Conservation (phyloP, 2,329 filamentous ascomycete species). For the Tricladium varicosporioides region DNA sequence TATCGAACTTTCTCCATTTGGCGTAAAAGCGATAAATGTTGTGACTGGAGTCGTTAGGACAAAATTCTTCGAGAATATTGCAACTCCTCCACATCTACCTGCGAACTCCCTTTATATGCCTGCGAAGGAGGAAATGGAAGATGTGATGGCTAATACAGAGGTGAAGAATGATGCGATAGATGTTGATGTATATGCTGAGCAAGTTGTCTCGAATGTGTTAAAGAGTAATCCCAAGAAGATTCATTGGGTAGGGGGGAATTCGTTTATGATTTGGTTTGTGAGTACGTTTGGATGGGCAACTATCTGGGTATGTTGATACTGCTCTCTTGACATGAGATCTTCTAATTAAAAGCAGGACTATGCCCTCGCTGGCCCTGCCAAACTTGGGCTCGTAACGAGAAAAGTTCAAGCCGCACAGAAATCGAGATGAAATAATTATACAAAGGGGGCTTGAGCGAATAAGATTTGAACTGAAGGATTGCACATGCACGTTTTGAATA, state of each 20-base stretch:
- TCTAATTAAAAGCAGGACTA: too few species aligned
- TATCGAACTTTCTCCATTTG: slow-evolving; percentile 16
- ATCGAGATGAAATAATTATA: too few species aligned
- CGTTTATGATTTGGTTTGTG: slow-evolving; percentile 17
- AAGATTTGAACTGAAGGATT: too few species aligned
- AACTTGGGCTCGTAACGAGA: too few species aligned
- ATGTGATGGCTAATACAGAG: not conserved
- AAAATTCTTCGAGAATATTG: slow-evolving; percentile 3
- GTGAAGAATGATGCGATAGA: slow-evolving; percentile 2
- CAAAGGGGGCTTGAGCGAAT: too few species aligned
- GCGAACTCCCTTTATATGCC: slow-evolving; percentile 9
- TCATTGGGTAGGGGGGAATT: slow-evolving; percentile 21
- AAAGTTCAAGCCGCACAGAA: too few species aligned
- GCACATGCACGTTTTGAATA: too few species aligned
- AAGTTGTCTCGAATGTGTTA: slow-evolving; percentile 24
- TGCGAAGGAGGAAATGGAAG: slow-evolving; percentile 9
- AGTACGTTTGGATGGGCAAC: slow-evolving; percentile 18
- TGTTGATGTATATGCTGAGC: slow-evolving; percentile 19
- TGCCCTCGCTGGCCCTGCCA: too few species aligned
- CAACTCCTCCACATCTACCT: slow-evolving; percentile 2
- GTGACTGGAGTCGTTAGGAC: slow-evolving; percentile 15
- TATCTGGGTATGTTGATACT: slow-evolving; percentile 16
- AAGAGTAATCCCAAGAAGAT: slow-evolving; percentile 20
- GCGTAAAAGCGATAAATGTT: slow-evolving; percentile 13
- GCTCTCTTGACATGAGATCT: not conserved